These are phyloP conservation scores for Geoglossum cookeanum DNA, from an alignment of 2,329 filamentous ascomycete genomes.

Conservation along the genomic window DNA sequence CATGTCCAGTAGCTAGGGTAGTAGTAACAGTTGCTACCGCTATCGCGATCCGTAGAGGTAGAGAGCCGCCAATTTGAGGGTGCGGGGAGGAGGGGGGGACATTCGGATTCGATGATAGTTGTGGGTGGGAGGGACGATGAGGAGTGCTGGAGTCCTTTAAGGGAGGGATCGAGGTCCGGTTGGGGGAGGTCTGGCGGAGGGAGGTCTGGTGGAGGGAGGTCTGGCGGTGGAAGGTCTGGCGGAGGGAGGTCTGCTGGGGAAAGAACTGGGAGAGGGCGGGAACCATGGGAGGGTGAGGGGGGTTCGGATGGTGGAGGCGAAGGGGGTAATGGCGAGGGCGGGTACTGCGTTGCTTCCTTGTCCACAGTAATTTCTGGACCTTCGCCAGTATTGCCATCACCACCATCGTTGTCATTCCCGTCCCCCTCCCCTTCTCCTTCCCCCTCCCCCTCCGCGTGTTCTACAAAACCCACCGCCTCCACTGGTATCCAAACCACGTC, in stretches of 20 bases:
- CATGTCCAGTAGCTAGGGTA: neutral
- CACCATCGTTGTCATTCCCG: neutral
- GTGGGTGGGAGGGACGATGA: neutral
- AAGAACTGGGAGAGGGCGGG: no score
- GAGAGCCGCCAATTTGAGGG: neutral
- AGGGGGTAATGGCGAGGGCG: neutral
- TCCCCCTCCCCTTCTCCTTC: neutral
- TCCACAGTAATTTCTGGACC: neutral
- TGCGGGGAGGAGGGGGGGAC: neutral
- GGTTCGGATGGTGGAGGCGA: neutral
- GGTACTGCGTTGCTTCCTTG: neutral
- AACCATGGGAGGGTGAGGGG: no score
- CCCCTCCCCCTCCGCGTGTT: neutral
- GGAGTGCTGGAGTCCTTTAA: neutral
- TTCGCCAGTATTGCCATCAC: neutral
- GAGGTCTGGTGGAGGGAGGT: neutral
- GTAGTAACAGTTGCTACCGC: neutral
- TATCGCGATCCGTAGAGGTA: neutral
- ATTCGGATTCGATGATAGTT: neutral
- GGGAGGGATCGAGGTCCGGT: neutral
- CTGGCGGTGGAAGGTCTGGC: neutral
- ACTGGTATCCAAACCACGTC: neutral
- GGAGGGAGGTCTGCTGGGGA: no score
- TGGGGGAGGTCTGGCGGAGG: neutral
- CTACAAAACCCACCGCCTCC: neutral